phyloP scores from a whole-genome alignment of 1,284 basidiomycete genomes.

The Naganishia albida region DNA sequence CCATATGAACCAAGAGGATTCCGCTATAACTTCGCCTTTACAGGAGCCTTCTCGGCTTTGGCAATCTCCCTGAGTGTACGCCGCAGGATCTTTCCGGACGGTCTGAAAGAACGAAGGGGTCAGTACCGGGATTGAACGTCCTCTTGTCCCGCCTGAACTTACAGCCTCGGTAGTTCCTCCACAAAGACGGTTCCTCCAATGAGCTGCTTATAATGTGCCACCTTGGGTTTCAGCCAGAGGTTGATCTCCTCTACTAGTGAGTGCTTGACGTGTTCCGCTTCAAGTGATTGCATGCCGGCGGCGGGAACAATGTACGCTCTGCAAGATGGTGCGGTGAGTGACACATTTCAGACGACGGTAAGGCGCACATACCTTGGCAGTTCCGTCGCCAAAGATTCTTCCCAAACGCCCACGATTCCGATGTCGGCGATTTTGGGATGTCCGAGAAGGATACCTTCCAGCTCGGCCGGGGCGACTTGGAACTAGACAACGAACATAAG shows the following conservation, averaged over 20 bases:
- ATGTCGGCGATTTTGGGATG: conserved; percentile 71
- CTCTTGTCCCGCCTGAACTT: neutral
- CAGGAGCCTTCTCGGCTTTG: conserved; percentile 23
- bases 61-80: conserved; percentile 42
- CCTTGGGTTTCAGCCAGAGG: conserved; percentile 65
- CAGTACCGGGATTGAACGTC: neutral
- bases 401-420: conserved; percentile 71
- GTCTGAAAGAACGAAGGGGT: conserved; percentile 31
- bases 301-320: conserved; percentile 68
- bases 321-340: neutral
- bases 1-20: no score
- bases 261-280: conserved; percentile 52
- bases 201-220: conserved; percentile 56
- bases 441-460: conserved; percentile 70
- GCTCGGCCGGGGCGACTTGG: conserved; percentile 78
- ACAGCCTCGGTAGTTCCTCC: conserved; percentile 28
- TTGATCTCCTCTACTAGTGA: conserved; percentile 59
- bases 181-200: conserved; percentile 45
- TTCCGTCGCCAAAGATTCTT: conserved; percentile 67
- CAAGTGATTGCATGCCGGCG: conserved; percentile 43
- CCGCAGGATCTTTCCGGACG: conserved; percentile 53
- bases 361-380: conserved; percentile 58
- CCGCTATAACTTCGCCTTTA: conserved; percentile 20
- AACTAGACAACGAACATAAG: conserved; percentile 2
- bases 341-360: neutral